These are phyloP conservation scores for Colletotrichum scovillei DNA, from an alignment of 2,329 filamentous ascomycete genomes.

Conservation along the genomic window DNA sequence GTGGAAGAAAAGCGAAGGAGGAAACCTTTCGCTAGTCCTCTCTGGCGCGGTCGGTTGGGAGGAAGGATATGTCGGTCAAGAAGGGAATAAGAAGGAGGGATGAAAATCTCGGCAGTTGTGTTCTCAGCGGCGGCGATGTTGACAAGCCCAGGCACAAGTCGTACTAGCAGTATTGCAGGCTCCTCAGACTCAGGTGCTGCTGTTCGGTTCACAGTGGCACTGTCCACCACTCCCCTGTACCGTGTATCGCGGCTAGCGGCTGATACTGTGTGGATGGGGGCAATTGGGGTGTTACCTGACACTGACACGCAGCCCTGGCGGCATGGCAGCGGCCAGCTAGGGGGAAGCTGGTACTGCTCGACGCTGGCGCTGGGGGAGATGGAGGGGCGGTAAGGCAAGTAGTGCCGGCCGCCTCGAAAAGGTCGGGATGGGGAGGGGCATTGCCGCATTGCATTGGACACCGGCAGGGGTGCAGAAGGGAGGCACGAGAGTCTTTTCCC, in stretches of 20 bases:
- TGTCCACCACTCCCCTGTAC: conserved; percentile 10
- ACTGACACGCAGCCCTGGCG: conserved; percentile 6
- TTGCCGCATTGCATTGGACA: neutral
- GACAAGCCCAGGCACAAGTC: conserved; percentile 15
- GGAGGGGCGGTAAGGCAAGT: conserved; percentile 34
- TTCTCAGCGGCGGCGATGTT: conserved; percentile 27
- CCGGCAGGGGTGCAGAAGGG: neutral
- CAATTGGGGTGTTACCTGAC: conserved; percentile 19
- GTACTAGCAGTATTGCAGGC: neutral
- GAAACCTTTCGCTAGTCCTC: conserved; percentile 34
- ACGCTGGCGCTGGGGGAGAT: neutral
- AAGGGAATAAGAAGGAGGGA: conserved; percentile 27
- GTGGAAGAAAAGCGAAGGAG: conserved; percentile 28
- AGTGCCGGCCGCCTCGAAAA: conserved; percentile 12
- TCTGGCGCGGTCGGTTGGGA: conserved; percentile 25
- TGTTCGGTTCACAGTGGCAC: neutral
- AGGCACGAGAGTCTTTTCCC: neutral
- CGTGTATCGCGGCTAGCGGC: conserved; percentile 12
- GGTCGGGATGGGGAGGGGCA: neutral
- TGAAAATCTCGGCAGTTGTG: conserved; percentile 35
- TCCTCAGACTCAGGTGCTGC: neutral
- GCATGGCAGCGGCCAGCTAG: conserved; percentile 13
- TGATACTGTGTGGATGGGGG: conserved; percentile 25
- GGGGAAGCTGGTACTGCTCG: neutral
- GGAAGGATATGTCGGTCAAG: conserved; percentile 27